Base-by-base conservation (phyloP, 129 eudicot genomes). In the Chrysanthemum makinoi region DNA sequence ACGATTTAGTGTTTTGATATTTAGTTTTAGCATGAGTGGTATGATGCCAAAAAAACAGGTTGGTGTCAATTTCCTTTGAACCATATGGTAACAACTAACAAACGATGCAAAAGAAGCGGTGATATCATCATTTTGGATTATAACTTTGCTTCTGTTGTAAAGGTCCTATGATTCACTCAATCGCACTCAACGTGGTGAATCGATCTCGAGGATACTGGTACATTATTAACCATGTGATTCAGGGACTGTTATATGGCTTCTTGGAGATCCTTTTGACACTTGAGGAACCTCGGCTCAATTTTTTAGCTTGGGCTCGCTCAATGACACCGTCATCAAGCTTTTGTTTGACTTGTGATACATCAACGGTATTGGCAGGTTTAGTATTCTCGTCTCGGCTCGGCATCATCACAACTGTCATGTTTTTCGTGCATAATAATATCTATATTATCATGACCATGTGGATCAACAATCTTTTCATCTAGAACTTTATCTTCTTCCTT, bases 191-290 rank as follows among this genome's bases (percentile, higher is more conserved):
- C n/a, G n/a, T n/a, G n/a, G n/a, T n/a, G n/a, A n/a, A n/a, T n/a
- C n/a, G n/a, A n/a, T n/a, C n/a, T n/a, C n/a, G n/a, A n/a, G n/a
- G n/a, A n/a, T n/a, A n/a, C n/a, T n/a, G n/a, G n/a, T n/a, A n/a
- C n/a, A n/a, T n/a, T n/a, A n/a, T n/a, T n/a, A n/a, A n/a, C n/a
- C n/a, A n/a, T 88, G 96, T 33, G 87, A 84, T 68, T 88, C 96
- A 3, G 83, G 83, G 57, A 75, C 78, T 20, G 85, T 84, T 62
- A 53, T 66, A 64, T 83, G 96, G 87, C 93, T 88, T 66, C 75
- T 77, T 74, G 93, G 96, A 76, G 96, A 90, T 51, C 78, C 85
- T 70, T 84, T 77, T 2, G 82, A 71, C 20, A 47, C 16, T 7
- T 75, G 79, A 11, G 63, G 11, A 28, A 46, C 53, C 24, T 71